Base-by-base conservation (phyloP, 140 eudicot species). In the Cichorium intybus region DNA sequence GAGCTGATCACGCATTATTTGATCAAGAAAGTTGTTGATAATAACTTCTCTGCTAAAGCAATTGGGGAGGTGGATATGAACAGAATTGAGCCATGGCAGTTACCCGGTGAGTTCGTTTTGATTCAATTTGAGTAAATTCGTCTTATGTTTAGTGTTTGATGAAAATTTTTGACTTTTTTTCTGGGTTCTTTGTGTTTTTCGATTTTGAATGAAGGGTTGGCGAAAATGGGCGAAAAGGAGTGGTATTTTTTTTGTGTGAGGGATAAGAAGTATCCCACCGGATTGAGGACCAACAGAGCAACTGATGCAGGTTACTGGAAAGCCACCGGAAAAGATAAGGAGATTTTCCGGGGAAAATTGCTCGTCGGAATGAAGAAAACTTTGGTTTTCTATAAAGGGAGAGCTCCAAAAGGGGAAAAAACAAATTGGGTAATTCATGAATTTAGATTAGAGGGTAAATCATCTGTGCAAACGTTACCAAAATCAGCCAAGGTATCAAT, bases 321-420 rank as follows among this genome's bases (percentile, higher is more conserved):
- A 74, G 99, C 99, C 8, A 93, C 99, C 15, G 99, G 99, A 34
- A 93, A 93, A 78, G 97, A 93, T 62, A 88, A 84, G 72, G 95
- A 93, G 29, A 93, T 93, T 72, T 78, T 74, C 67, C 71, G 87
- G 18, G 97, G 84, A 45, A 80, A 74, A 83, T 73, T 75, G 31
- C 83, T 93, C 2, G 90, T 93, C 21, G 99, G 99, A 8, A 93
- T 93, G 99, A 93, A 93, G 85, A 93, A 93, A 76, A 93, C 99
- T 29, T 69, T 93, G 70, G 99, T 93, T 57, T 93, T 93, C 75
- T 93, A 93, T 77, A 76, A 63, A 74, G 99, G 99, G 7, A 79
- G 99, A 76, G 99, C 99, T 53, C 99, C 99, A 20, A 93, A 82
- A 72, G 99, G 99, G 10, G 90, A 83, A 64, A 93, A 93, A 69